phyloP scores from a whole-genome alignment of 2,329 filamentous ascomycete species.

The Diaporthe caulivora region DNA sequence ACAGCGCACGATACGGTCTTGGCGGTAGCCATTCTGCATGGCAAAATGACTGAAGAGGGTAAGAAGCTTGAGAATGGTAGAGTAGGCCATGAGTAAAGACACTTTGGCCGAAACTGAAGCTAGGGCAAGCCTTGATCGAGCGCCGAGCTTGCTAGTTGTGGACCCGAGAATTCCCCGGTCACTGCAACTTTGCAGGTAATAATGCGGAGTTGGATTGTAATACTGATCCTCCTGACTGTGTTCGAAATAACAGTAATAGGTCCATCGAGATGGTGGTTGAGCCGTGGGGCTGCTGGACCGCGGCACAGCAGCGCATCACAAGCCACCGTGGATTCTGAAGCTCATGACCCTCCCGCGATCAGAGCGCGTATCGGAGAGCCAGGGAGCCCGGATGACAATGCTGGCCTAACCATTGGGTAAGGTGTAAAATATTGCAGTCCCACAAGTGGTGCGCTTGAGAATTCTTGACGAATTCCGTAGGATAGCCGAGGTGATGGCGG shows the following conservation, averaged over 20 bases:
- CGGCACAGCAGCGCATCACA: not conserved
- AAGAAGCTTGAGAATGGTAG: not conserved
- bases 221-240: not conserved
- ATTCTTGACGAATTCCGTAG: constrained; percentile 17
- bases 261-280: not conserved
- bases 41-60: not conserved
- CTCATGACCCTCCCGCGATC: constrained; percentile 9
- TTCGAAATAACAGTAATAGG: not conserved
- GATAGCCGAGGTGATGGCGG: constrained; percentile 25
- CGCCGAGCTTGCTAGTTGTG: not conserved
- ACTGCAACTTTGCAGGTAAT: not conserved
- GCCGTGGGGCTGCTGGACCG: not conserved
- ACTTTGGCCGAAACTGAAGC: not conserved
- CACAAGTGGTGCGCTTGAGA: not conserved
- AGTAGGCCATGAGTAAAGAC: not conserved
- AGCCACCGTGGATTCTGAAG: not conserved
- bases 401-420: constrained; percentile 5
- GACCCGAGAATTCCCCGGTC: not conserved
- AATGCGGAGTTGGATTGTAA: not conserved
- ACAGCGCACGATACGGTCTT: too few relatives aligned
- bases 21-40: not conserved
- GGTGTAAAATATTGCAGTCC: not conserved
- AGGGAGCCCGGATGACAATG: not conserved
- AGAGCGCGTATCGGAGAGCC: not conserved
- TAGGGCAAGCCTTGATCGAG: not conserved